A percentile compares a stretch with the other conserved stretches of the same genome.
Evolutionary conservation across 176 grass and related monocot species (phyloP).

Genomic region (Zizania latifolia): DNA sequence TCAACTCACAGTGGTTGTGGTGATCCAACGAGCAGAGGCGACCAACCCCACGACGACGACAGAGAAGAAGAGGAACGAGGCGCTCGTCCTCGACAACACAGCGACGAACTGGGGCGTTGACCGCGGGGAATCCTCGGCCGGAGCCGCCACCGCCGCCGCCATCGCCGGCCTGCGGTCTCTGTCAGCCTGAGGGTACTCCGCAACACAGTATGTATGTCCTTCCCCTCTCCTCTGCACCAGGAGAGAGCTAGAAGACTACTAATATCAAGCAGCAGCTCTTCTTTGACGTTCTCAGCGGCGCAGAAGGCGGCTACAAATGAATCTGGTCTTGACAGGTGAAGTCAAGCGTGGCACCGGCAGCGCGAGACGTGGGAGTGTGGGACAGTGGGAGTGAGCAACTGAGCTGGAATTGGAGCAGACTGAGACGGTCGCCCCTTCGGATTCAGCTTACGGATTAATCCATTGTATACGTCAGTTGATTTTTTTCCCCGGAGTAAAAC

Average conservation of each 20-base stretch:
- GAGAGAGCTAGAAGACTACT: neutral
- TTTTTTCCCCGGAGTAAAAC: too few relatives aligned
- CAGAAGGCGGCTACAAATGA: neutral
- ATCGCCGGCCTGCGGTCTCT: neutral
- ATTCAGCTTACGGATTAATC: neutral
- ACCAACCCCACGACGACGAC: conserved; percentile 22
- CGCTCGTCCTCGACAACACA: conserved; percentile 19
- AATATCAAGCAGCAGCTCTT: too few relatives aligned
- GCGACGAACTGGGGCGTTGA: neutral
- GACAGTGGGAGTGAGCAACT: too few relatives aligned
- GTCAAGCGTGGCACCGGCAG: neutral
- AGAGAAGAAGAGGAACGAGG: conserved; percentile 41
- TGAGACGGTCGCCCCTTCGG: neutral
- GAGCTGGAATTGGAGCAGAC: too few relatives aligned
- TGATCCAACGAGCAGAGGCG: conserved; percentile 32
- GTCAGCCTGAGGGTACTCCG: too few relatives aligned
- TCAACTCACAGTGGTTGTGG: conserved; percentile 22
- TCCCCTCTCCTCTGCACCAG: neutral
- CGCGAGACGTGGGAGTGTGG: neutral
- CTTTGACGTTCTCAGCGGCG: conserved; percentile 4
- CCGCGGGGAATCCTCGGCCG: neutral
- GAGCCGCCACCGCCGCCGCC: too few relatives aligned
- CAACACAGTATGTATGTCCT: neutral
- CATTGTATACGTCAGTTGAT: too few relatives aligned
- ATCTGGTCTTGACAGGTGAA: neutral